Conservation (phyloP, 805 yeast species). For the Saturnispora silvae region DNA sequence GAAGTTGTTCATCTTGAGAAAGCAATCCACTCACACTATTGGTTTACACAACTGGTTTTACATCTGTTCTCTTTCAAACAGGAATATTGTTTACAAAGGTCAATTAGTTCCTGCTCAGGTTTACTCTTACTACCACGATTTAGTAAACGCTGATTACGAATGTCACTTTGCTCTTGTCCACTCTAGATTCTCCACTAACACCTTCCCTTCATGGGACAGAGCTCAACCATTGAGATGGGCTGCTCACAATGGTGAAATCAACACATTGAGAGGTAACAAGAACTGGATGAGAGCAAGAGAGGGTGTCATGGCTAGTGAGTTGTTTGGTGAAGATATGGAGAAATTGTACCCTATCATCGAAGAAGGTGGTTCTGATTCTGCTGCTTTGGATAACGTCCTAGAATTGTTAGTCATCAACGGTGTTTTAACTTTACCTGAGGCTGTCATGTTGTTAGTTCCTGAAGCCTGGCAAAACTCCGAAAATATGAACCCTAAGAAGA, state of each 20-base stretch:
- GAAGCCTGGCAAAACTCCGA: conserved; percentile 95
- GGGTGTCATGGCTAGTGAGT: conserved; percentile 83
- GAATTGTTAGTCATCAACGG: conserved; percentile 90
- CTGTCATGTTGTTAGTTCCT: conserved; percentile 93
- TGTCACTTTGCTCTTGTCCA: conserved; percentile 95
- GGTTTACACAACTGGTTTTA: conserved; percentile 97
- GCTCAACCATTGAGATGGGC: conserved; percentile 97
- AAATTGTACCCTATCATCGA: conserved; percentile 89
- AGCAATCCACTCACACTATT: conserved; percentile 81
- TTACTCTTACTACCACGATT: conserved; percentile 87
- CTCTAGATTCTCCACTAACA: conserved; percentile 94
- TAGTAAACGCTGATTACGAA: conserved; percentile 82
- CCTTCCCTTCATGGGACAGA: conserved; percentile 99
- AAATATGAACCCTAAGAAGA: conserved; percentile 80
- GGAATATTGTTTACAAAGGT: conserved; percentile 92
- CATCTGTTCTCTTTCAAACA: conserved; percentile 83
- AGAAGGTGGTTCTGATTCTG: conserved; percentile 98
- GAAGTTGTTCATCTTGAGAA: conserved; percentile 75
- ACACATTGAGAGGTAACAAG: conserved; percentile 93
- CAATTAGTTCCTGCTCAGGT: conserved; percentile 96
- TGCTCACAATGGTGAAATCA: conserved; percentile 98
- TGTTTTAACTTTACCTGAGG: conserved; percentile 86
- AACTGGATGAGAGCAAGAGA: conserved; percentile 99
- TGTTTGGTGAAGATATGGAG: conserved; percentile 87
- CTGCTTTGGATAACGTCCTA: conserved; percentile 91